Evolutionary conservation across 805 yeast species (phyloP), one percentile per base, ranked within the genome.

Genomic region (Wickerhamiella sorbophila): DNA sequence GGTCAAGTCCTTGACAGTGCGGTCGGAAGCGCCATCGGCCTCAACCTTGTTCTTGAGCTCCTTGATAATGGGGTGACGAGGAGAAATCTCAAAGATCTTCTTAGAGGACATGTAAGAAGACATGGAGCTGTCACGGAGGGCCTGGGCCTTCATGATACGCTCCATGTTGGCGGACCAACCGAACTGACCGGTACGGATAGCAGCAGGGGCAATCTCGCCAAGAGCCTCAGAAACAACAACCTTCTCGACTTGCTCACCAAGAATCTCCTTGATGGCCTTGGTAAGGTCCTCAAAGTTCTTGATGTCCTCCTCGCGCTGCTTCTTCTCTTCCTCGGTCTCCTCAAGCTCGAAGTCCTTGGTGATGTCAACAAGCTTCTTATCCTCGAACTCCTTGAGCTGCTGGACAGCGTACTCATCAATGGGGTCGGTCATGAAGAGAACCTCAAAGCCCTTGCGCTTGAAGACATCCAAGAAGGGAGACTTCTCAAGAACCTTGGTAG

Each of bases 141-240:
- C 98, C 75, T 91, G 99, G 49, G 98, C 98, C 77, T 91, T 91
- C 99, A 91, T 91, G 77, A 91, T 91, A 81, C 98, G 88, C 76
- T 91, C 99, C 98, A 91, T 91, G 77, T 91, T 91, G 61, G 99
- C 99, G 55, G 98, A 91, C 99, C 99, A 91, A 67, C 99, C 98
- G 67, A 91, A 91, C 74, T 91, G 97, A 56, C 96, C 97, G 56
- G 98, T 91, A 78, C 98, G 86, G 66, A 91, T 91, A 57, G 98
- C 98, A 66, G 98, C 98, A 67, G 99, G 99, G 45, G 97, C 87
- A 40, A 48, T 47, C 62, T 87, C 96, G 58, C 87, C 85, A 63
- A 91, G 77, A 71, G 85, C 86, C 73, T 88, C 93, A 52, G 97
- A 86, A 52, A 91, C 95, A 63, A 87, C 86, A 69, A 93, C 98